Evolutionary conservation across 371 early-diverging fungal genomes (phyloP), one percentile per base, ranked within the genome.

Genomic region (Capillidium heterosporum): DNA sequence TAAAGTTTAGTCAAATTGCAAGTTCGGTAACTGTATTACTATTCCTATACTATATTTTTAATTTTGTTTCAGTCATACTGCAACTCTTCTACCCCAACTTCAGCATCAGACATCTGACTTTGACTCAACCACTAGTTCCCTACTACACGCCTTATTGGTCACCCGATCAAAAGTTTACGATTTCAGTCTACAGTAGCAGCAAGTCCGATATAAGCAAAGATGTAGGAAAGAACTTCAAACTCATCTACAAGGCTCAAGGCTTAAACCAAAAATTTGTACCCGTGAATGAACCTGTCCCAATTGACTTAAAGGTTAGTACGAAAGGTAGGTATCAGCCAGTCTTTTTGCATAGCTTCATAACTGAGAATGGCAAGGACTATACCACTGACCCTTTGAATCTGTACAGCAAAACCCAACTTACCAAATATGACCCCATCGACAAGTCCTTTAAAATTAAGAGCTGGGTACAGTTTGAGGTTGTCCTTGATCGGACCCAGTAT

Each of bases 401-500:
- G 5, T 56, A 41, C 26, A 17, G 26, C 15, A 42, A 17, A 11
- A 44, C 46, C 28, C 24, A 41, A 28, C 26, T 56, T n/a, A 40
- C 43, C 21, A 56, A 56, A 17, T 43, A 56, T 27, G 43, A 21
- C 11, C 13, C 41, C n/a, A 17, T n/a, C 46, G 7, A 43, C 50
- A 40, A 17, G 49, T 10, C 47, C 47, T 44, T 59, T 59, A 54
- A 47, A 49, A 26, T 26, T 42, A 23, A 48, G 29, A 13, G 35
- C 35, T 35, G 35, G 4, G 19, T 59, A 15, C 35, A 56, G 27
- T 26, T 59, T 8, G 59, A 62, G 24, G 10, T 62, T 32, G 32
- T 62, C 17, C 21, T 46, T 8, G 62, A 62, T 57, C 47, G 50
- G 11, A 59, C 56, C 5, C n/a, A 39, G 35, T 62, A 62, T 44